Percentiles rank a stretch among this genome's conserved stretches.
Conservation (phyloP, 2,329 filamentous ascomycete species). For the Botrytis medusae region DNA sequence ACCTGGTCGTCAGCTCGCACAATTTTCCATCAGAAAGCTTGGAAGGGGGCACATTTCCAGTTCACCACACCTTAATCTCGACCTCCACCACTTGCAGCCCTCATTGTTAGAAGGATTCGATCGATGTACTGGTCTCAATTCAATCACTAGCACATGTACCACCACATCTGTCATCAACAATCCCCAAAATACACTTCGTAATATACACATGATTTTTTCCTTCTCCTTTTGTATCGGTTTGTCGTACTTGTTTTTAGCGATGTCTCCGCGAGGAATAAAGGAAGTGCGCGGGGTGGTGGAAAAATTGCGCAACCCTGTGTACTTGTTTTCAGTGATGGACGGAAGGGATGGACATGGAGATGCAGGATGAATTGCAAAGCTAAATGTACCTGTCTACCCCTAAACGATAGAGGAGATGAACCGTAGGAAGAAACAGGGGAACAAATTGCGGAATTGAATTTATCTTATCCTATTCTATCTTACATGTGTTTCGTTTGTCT, state of each 20-base stretch:
- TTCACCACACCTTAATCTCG: no score
- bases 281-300: not conserved
- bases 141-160: no score
- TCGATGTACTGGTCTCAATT: not conserved
- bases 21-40: no score
- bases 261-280: not conserved
- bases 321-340: not conserved
- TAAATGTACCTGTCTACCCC: not conserved
- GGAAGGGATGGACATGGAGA: not conserved
- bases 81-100: no score
- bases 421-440: no score
- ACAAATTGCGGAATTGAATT: not conserved
- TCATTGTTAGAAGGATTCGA: not conserved
- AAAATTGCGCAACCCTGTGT: rapidly evolving
- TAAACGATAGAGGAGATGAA: not conserved
- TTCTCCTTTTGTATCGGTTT: no score
- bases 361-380: not conserved
- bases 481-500: no score
- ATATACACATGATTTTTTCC: not conserved
- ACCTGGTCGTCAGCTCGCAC: no score
- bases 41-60: no score
- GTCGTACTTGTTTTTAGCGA: not conserved
- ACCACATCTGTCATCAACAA: not conserved
- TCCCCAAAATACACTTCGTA: not conserved
- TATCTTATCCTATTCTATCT: not conserved